Evolutionary conservation across 176 grass and related monocot genomes (phyloP), one percentile per base, ranked within the genome.

Genomic region (Typha latifolia): DNA sequence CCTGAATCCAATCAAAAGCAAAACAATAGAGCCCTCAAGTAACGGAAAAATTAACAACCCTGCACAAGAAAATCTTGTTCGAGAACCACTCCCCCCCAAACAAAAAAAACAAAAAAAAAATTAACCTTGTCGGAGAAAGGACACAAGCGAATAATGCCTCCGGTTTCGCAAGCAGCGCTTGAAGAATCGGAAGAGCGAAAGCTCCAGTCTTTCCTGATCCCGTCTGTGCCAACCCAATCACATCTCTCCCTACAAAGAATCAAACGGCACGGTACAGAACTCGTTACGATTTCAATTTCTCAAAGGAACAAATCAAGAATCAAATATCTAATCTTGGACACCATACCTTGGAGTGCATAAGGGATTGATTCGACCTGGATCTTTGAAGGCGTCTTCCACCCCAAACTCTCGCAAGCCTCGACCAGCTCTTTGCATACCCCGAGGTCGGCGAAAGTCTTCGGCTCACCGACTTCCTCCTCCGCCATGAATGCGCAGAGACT

Each of bases 191-290:
- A 51, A 97, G 74, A 1, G 79, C 89, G 61, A 97, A 97, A 0
- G 93, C 93, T 48, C 75, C 93, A 51, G 93, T 97, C 80, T 97
- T 92, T 18, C 88, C 88, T 0, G 88, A 97, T n/a, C 93, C 93
- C 13, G 88, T 92, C 71, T 92, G 88, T 47, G 88, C 93, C 63
- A 97, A 47, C 37, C 89, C 89, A 49, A 93, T 93, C 13, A 97
- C 63, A 69, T 97, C 94, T 71, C 79, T 84, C 61, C 89, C 94
- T 92, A 73, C 22, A 37, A 6, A 37, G 34, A 37, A 37, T 37
- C 34, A 37, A 37, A 37, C 7, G 34, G 6, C 34, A 37, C 6
- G 7, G 34, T 0, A 37, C 34, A 37, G 34, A 37, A 6, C 34
- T 37, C 7, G 34, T 6, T 4, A 37, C 4, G 34, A 37, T 37